Base-by-base conservation (phyloP, 1,284 basidiomycete genomes). In the Cryptococcus sp. region DNA sequence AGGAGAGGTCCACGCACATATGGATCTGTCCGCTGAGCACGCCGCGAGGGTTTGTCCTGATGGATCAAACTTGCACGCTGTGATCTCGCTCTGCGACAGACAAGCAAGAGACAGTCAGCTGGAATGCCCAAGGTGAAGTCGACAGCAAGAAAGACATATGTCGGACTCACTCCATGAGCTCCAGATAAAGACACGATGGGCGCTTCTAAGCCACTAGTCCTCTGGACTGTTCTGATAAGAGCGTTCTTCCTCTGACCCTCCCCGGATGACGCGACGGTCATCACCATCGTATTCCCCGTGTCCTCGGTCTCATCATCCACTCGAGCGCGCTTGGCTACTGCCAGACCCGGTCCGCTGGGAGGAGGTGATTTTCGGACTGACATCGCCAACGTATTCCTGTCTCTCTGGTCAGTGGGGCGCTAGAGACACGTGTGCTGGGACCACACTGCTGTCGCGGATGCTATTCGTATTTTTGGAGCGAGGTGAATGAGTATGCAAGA, bases 31-130 rank as follows among this genome's bases (percentile, higher is more conserved):
- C 16, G 71, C 70, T 27, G 78, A 79, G 55, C 69, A 74, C 11
- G 78, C 78, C 19, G 78, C 78, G 35, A 80, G 66, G 44, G 70
- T 76, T 51, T 76, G 62, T 31, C 78, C 78, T 40, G 75, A 74
- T n/a, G 76, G 76, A 57, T 78, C 76, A 58, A 80, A 80, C 58
- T 74, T 73, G 60, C 76, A 78, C 20, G 75, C 73, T 7, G 75
- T 74, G 55, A 80, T 78, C 65, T 80, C 78, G 10, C 71, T 76
- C 78, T 79, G 56, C 1, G 10, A 35, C 10, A 8, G 13, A 2
- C 2, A 13, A 10, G 31, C 31, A 8, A 10, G 4, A 47, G 7
- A 16, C 11, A 0, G 45, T 51, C 22, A 56, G 53, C 48, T 40
- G 23, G 17, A 17, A n/a, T 42, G 44, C 13, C 19, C 25, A 35